Evolutionary conservation across 345 rosid genomes (phyloP).

Genomic region (Acer negundo): DNA sequence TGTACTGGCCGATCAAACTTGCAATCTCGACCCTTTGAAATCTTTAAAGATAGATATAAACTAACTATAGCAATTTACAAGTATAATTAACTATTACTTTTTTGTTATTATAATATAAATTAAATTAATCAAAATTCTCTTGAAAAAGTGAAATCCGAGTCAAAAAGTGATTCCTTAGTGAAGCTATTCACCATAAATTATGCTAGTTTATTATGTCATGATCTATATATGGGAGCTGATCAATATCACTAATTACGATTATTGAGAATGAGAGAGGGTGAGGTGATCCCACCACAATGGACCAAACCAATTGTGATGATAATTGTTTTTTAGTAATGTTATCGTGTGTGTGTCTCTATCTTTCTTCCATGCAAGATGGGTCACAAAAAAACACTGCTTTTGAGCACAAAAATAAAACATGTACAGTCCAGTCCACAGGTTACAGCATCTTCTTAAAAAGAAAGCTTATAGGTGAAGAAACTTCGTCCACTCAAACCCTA

Average conservation of each 20-base stretch:
- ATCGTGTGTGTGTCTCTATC: slow-evolving; percentile 11
- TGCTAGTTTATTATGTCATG: neutral
- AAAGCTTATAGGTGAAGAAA: slow-evolving; percentile 62
- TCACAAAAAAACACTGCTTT: slow-evolving; percentile 19
- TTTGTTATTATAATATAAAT: no score
- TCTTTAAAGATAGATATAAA: neutral
- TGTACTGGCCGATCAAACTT: neutral
- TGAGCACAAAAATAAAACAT: slow-evolving; percentile 32
- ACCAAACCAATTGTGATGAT: slow-evolving; percentile 17
- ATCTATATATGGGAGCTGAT: no score
- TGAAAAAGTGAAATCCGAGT: neutral
- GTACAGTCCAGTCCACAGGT: slow-evolving; percentile 14
- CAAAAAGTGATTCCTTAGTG: slow-evolving; percentile 12
- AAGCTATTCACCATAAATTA: neutral
- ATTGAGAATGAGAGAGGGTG: slow-evolving; percentile 14
- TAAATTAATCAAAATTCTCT: neutral
- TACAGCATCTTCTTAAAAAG: slow-evolving; percentile 28
- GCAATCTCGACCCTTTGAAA: neutral
- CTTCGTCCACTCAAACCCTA: slow-evolving; percentile 68
- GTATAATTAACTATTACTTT: neutral
- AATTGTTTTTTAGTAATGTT: neutral
- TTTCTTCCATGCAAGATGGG: slow-evolving; percentile 35
- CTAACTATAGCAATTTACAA: no score
- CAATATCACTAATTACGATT: neutral
- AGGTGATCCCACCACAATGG: slow-evolving; percentile 39